Evolutionary conservation across 2,329 filamentous ascomycete species (phyloP).

Genomic region (Didymella glomerata): DNA sequence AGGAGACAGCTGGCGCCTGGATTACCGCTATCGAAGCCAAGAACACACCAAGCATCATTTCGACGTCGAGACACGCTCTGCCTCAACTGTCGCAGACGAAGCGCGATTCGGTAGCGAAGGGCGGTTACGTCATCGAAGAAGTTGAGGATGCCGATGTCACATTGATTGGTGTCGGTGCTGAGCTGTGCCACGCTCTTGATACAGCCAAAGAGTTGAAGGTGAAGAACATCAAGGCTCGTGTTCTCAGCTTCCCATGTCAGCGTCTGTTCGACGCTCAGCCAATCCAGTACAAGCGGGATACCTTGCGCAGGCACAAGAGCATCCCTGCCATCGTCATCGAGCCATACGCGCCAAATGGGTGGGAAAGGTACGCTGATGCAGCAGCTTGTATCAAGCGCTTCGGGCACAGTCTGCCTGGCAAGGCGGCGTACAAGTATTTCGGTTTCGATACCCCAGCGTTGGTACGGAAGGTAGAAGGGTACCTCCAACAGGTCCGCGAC

Average conservation of each 20-base stretch:
- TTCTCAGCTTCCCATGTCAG: conserved; percentile 62
- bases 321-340: conserved; percentile 67
- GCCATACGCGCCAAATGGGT: conserved; percentile 65
- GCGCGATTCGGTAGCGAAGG: conserved; percentile 55
- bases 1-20: conserved; percentile 66
- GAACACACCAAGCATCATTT: conserved; percentile 59
- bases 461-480: conserved; percentile 52
- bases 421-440: conserved; percentile 64
- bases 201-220: conserved; percentile 52
- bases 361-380: conserved; percentile 69
- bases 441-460: conserved; percentile 60
- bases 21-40: conserved; percentile 57
- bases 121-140: conserved; percentile 59
- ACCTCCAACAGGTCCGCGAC: conserved; percentile 49
- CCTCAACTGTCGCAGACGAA: conserved; percentile 53
- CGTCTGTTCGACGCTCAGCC: conserved; percentile 60
- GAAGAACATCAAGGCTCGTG: conserved; percentile 54
- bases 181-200: conserved; percentile 58
- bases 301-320: conserved; percentile 53
- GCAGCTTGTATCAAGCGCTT: conserved; percentile 63
- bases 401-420: conserved; percentile 64
- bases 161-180: conserved; percentile 61
- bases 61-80: conserved; percentile 57
- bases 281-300: conserved; percentile 56
- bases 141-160: conserved; percentile 58